Evolutionary conservation across 495 filamentous ascomycete genomes (phyloP).

Genomic region (Bryoglossum gracile): DNA sequence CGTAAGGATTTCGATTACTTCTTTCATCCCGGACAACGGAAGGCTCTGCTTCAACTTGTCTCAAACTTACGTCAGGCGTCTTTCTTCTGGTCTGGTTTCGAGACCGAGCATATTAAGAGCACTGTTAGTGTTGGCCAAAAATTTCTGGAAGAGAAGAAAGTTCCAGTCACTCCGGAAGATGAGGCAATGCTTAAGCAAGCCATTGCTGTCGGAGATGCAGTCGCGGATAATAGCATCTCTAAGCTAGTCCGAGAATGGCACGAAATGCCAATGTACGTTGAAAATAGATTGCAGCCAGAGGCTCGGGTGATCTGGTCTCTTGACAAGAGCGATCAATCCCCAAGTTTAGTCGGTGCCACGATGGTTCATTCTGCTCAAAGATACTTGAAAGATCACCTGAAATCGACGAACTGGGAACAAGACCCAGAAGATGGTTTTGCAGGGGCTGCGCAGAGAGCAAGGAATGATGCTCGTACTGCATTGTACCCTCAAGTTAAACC

Average conservation of each 20-base stretch:
- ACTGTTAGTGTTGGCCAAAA: slow-evolving; percentile 55
- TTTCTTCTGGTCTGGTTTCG: slow-evolving; percentile 83
- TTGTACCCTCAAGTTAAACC: background rate
- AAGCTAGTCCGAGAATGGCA: slow-evolving; percentile 56
- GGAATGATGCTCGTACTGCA: background rate
- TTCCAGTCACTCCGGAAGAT: slow-evolving; percentile 51
- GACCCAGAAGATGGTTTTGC: slow-evolving; percentile 14
- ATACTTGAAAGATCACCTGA: slow-evolving; percentile 52
- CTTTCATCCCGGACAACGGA: slow-evolving; percentile 67
- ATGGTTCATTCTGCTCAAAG: slow-evolving; percentile 53
- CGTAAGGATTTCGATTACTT: slow-evolving; percentile 79
- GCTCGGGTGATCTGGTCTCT: slow-evolving; percentile 58
- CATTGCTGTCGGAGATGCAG: slow-evolving; percentile 52
- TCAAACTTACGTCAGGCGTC: slow-evolving; percentile 78
- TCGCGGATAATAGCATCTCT: slow-evolving; percentile 54
- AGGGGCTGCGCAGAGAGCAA: background rate
- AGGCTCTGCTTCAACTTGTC: slow-evolving; percentile 56
- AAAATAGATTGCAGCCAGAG: slow-evolving; percentile 49
- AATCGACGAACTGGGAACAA: slow-evolving; percentile 35
- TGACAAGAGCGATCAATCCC: slow-evolving; percentile 29
- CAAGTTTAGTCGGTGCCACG: slow-evolving; percentile 32
- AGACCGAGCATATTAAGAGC: slow-evolving; percentile 48
- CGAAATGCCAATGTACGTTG: slow-evolving; percentile 69
- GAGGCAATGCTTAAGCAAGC: slow-evolving; percentile 51
- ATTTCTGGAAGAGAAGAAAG: slow-evolving; percentile 52